Evolutionary conservation across 768 basidiomycete genomes (phyloP).

Genomic region (Russula brevipes): DNA sequence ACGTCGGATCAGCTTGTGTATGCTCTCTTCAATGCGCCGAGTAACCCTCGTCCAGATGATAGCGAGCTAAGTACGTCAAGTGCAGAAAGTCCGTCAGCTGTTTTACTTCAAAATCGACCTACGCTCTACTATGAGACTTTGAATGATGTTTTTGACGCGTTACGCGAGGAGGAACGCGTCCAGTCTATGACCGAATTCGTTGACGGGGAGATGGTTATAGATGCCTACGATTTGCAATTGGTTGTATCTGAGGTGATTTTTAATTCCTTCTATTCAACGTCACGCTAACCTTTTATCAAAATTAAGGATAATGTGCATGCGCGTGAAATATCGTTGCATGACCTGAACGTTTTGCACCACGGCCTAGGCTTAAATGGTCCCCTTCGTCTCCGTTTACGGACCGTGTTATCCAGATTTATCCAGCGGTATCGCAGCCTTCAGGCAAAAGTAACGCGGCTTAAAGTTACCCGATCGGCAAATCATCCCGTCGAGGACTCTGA

Average conservation of each 20-base stretch:
- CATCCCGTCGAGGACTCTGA: background rate
- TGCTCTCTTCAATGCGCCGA: constrained; percentile 25
- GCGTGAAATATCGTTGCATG: constrained; percentile 27
- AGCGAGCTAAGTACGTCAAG: constrained; percentile 11
- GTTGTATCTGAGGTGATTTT: constrained; percentile 55
- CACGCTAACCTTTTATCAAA: background rate
- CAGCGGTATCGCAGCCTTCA: constrained; percentile 23
- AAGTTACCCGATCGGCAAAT: background rate
- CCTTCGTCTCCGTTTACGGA: constrained; percentile 24
- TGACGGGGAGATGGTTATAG: constrained; percentile 60
- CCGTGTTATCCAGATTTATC: constrained; percentile 22
- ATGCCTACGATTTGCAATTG: constrained; percentile 66
- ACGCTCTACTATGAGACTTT: constrained; percentile 77
- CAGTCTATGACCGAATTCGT: constrained; percentile 42
- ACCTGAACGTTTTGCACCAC: constrained; percentile 25
- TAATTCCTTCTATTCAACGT: background rate
- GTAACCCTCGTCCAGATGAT: constrained; percentile 9
- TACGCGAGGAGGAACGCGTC: constrained; percentile 58
- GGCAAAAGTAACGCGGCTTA: constrained; percentile 14
- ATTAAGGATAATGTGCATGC: constrained; percentile 26
- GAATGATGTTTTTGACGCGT: constrained; percentile 61
- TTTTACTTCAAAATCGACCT: constrained; percentile 58
- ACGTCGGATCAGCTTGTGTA: constrained; percentile 36
- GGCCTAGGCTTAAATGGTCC: constrained; percentile 24
- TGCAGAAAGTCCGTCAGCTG: constrained; percentile 28